Evolutionary conservation across 805 yeast genomes (phyloP).

Genomic region (Barnettozyma californica): DNA sequence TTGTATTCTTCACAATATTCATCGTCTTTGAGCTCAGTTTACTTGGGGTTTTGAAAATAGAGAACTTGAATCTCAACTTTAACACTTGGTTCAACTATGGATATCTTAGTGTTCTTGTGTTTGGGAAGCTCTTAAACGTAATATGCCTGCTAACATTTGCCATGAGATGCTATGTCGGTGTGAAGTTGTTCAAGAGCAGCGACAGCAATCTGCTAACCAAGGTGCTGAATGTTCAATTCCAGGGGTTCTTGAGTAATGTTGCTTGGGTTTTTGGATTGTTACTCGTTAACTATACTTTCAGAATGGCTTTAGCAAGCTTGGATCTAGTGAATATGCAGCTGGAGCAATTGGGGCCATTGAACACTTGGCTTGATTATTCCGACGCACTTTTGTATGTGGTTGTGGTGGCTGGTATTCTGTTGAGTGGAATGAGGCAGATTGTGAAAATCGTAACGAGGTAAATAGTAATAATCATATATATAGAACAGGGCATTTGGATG

Average conservation of each 20-base stretch:
- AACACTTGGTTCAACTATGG: not conserved
- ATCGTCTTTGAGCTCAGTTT: not conserved
- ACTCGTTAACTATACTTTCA: not conserved
- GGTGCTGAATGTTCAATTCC: conserved; percentile 4
- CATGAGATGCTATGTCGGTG: conserved; percentile 6
- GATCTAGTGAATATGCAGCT: not conserved
- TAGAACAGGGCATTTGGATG: too few relatives aligned
- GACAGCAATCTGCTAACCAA: not conserved
- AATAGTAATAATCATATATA: too few relatives aligned
- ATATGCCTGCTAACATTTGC: not conserved
- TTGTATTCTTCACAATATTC: not conserved
- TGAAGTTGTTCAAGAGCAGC: not conserved
- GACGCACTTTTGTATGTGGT: not conserved
- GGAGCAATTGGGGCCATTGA: not conserved
- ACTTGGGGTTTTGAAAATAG: not conserved
- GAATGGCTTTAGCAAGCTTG: not conserved
- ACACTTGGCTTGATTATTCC: not conserved
- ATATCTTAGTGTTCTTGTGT: not conserved
- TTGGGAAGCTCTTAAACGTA: conserved; percentile 3
- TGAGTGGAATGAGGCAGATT: not conserved
- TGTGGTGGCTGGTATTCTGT: not conserved
- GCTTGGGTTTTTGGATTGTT: not conserved
- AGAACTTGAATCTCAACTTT: not conserved
- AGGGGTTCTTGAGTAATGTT: conserved; percentile 1
- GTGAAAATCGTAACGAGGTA: not conserved